phyloP scores from a whole-genome alignment of 2,329 filamentous ascomycete species.

The Emergomyces orientalis region DNA sequence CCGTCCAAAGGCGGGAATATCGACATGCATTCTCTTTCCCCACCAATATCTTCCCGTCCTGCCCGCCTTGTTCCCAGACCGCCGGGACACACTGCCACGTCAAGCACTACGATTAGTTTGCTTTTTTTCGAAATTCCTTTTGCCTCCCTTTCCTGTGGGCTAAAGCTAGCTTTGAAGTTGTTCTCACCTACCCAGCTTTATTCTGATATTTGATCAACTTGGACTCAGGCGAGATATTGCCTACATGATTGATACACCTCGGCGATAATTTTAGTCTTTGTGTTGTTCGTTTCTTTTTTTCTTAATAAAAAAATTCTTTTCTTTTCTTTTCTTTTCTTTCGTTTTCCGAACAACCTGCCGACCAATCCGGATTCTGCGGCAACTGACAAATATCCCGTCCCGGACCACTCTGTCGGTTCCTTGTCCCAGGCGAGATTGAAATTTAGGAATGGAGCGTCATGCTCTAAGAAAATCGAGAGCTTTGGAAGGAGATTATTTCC shows the following conservation, averaged over 20 bases:
- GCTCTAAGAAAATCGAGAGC: background rate
- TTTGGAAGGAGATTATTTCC: background rate
- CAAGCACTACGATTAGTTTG: background rate
- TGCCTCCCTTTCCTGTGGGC: no score
- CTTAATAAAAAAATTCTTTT: background rate
- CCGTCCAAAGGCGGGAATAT: background rate
- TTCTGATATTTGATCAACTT: background rate
- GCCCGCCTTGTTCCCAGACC: background rate
- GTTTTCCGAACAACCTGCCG: background rate
- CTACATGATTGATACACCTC: no score
- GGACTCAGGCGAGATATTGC: background rate
- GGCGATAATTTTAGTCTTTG: no score
- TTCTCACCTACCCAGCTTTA: no score
- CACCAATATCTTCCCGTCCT: background rate
- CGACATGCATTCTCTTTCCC: background rate
- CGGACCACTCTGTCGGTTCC: conserved; percentile 3
- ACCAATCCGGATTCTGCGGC: background rate
- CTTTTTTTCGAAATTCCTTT: no score
- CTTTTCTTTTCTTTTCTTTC: background rate
- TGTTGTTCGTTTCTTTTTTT: background rate
- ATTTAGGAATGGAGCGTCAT: background rate
- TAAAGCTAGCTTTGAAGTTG: no score
- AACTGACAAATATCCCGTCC: background rate
- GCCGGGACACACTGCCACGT: conserved; percentile 3
- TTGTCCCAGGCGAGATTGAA: background rate